Evolutionary conservation across 192 early-diverging fungal genomes (phyloP).

Genomic region (Podila clonocystis): DNA sequence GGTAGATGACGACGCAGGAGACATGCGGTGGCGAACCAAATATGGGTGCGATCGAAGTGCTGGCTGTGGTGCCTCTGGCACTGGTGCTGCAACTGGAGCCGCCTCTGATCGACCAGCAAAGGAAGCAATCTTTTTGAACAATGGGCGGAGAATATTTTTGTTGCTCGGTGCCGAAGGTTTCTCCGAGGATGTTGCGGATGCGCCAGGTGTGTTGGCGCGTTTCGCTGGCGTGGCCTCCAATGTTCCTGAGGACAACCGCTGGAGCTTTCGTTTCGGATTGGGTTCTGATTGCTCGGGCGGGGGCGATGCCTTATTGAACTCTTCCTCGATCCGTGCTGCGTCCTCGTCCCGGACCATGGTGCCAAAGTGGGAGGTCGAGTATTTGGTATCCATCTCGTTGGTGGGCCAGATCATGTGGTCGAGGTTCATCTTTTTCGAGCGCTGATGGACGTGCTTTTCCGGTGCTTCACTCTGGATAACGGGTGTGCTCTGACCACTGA

Average conservation of each 20-base stretch:
- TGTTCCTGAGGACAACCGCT: conserved; percentile 38
- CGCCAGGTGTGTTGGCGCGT: conserved; percentile 30
- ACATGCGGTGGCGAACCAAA: conserved; percentile 37
- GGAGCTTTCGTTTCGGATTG: conserved; percentile 47
- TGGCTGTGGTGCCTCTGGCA: conserved; percentile 20
- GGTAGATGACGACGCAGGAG: conserved; percentile 23
- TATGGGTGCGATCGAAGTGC: conserved; percentile 38
- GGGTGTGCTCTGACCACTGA: conserved; percentile 21
- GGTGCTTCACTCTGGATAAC: conserved; percentile 8
- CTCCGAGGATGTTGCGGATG: not conserved
- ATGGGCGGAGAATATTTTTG: conserved; percentile 37
- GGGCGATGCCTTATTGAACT: conserved; percentile 47
- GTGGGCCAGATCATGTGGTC: conserved; percentile 53
- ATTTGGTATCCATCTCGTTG: conserved; percentile 46
- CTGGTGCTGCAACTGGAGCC: conserved; percentile 3
- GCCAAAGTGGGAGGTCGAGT: conserved; percentile 19
- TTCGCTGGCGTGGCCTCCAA: conserved; percentile 35
- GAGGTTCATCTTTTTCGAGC: conserved; percentile 50
- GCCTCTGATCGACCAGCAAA: conserved; percentile 26
- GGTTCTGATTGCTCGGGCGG: conserved; percentile 38
- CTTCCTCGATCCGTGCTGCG: conserved; percentile 47
- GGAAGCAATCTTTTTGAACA: conserved; percentile 46
- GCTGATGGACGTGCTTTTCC: conserved; percentile 25
- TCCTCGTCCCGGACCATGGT: conserved; percentile 46
- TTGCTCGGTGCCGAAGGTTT: conserved; percentile 7